Percentiles rank a stretch among this genome's conserved stretches.
phyloP scores from a whole-genome alignment of 139 green algal genomes.

The Auxenochlorella pyrenoidosa region DNA sequence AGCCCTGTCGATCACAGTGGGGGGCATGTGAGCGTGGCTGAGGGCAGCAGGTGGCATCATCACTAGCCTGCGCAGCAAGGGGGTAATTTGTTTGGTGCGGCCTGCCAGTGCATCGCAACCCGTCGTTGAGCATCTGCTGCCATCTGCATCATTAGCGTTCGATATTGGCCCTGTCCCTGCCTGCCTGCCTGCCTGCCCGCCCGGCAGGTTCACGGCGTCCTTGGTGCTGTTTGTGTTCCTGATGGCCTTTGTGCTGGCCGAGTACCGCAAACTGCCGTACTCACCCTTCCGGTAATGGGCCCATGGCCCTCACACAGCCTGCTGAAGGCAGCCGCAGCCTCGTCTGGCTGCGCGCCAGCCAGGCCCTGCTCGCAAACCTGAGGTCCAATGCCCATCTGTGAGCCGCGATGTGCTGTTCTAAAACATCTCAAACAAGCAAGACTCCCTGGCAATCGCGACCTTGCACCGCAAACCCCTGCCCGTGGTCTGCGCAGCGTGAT shows the following conservation, averaged over 20 bases:
- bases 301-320: background rate
- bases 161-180: background rate
- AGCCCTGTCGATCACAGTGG: background rate
- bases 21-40: background rate
- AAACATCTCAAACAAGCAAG: background rate
- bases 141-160: background rate
- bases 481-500: background rate
- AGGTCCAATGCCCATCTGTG: background rate
- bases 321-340: background rate
- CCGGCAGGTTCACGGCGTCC: background rate
- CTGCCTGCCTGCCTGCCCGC: background rate
- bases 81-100: background rate
- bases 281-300: background rate
- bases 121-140: background rate
- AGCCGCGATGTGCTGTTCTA: too few relatives aligned
- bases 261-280: slow-evolving; percentile 3
- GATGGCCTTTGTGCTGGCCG: background rate
- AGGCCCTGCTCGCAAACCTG: background rate
- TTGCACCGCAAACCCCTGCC: background rate
- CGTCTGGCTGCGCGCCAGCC: too few relatives aligned
- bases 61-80: background rate
- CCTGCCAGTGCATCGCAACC: background rate
- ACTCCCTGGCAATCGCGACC: background rate
- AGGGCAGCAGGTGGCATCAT: background rate
- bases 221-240: background rate